These are phyloP conservation scores for Metschnikowia reukaufii DNA, from an alignment of 805 yeast species.

Conservation along the genomic window DNA sequence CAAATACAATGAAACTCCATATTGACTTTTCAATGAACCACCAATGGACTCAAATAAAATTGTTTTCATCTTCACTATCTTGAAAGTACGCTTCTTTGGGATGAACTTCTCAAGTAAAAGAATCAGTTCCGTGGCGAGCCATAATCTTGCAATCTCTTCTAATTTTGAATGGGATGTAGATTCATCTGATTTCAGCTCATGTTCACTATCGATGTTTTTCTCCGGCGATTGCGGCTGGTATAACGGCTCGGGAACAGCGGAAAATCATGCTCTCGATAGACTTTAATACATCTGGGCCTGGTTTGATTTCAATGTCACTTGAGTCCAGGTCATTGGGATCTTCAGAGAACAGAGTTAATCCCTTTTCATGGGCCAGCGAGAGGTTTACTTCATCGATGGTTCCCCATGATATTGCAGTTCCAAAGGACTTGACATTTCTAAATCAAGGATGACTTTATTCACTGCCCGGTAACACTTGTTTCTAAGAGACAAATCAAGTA, in stretches of 20 bases:
- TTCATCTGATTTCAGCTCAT: slow-evolving; percentile 1
- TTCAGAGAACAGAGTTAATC: not conserved
- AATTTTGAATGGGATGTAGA: slow-evolving; percentile 41
- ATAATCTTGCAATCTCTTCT: slow-evolving; percentile 56
- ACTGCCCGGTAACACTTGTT: slow-evolving; percentile 67
- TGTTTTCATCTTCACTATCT: slow-evolving; percentile 17
- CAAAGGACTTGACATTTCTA: slow-evolving; percentile 15
- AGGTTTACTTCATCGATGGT: slow-evolving; percentile 8
- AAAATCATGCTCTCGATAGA: slow-evolving; percentile 11
- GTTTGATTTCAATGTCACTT: slow-evolving; percentile 7
- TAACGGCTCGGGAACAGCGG: slow-evolving; percentile 5
- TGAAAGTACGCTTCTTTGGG: slow-evolving; percentile 25
- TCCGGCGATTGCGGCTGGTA: not conserved
- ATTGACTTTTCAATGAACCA: not conserved
- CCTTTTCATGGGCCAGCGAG: slow-evolving; percentile 3
- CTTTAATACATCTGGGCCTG: slow-evolving; percentile 7
- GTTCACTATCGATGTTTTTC: not conserved
- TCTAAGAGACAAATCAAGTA: slow-evolving; percentile 62
- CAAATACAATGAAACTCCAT: not conserved
- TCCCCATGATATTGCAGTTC: slow-evolving; percentile 13
- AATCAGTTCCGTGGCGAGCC: slow-evolving; percentile 65
- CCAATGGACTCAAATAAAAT: not conserved
- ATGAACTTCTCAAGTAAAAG: slow-evolving; percentile 28
- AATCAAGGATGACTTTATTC: slow-evolving; percentile 59
- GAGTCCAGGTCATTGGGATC: slow-evolving; percentile 18